These are phyloP conservation scores for Fagopyrum tataricum DNA, from an alignment of 148 eudicot genomes.

Conservation along the genomic window DNA sequence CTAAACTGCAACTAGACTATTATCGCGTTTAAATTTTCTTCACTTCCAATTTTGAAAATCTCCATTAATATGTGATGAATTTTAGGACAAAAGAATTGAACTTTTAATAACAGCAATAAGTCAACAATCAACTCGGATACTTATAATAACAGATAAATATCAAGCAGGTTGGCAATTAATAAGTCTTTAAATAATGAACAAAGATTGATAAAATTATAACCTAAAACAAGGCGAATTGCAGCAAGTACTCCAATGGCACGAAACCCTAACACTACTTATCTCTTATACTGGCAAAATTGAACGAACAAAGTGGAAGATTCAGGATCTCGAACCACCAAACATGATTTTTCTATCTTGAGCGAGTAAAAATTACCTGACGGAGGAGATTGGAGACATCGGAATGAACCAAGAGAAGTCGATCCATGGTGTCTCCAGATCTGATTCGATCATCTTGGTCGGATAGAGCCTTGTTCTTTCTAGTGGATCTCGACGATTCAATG, in stretches of 20 bases:
- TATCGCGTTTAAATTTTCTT: no score
- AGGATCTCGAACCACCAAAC: neutral
- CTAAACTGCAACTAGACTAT: neutral
- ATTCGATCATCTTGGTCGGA: conserved; percentile 2
- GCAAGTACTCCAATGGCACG: neutral
- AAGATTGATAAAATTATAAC: neutral
- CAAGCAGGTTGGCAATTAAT: neutral
- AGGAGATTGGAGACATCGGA: conserved; percentile 47
- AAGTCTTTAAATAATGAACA: neutral
- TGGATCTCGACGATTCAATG: conserved; percentile 14
- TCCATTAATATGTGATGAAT: neutral
- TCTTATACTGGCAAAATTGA: neutral
- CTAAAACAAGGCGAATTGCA: neutral
- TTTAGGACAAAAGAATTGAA: neutral
- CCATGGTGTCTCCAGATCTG: conserved; percentile 31
- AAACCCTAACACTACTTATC: neutral
- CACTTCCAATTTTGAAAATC: no score
- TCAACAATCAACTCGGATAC: neutral
- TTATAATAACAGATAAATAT: neutral
- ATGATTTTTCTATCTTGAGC: neutral
- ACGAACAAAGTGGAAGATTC: neutral
- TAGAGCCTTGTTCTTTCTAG: conserved; percentile 12
- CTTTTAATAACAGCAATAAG: neutral
- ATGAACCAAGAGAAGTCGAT: conserved; percentile 61
- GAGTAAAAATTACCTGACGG: conserved; percentile 37